Conservation (phyloP, 352 stramenopile species). For the Globisporangium sylvaticum region DNA sequence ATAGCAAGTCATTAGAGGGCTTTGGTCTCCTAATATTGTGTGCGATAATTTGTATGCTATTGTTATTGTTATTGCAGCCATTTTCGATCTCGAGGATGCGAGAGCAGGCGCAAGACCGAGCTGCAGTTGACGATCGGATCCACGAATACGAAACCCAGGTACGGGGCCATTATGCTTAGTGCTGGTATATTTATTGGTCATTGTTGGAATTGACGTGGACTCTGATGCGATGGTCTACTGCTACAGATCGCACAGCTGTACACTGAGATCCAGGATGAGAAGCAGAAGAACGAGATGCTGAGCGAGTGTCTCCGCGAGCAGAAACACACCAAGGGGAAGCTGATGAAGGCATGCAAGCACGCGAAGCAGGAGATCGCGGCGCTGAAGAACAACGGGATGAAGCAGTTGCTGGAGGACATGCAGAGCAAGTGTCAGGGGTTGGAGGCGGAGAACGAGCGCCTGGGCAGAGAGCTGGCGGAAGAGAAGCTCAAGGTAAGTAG, state of each 20-base stretch:
- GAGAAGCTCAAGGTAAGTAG: slow-evolving; percentile 32
- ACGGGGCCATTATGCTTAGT: too few species aligned
- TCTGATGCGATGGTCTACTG: not conserved
- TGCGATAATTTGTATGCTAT: too few species aligned
- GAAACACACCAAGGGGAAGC: slow-evolving; percentile 63
- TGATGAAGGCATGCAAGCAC: slow-evolving; percentile 71
- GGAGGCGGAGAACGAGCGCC: slow-evolving; percentile 40
- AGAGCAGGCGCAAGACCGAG: slow-evolving; percentile 22
- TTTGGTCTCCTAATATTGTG: too few species aligned
- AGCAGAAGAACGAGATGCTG: slow-evolving; percentile 67
- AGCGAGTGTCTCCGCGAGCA: slow-evolving; percentile 59
- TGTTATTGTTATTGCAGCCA: slow-evolving; percentile 22
- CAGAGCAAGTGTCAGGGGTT: slow-evolving; percentile 45
- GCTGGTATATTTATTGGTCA: too few species aligned
- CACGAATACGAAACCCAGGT: slow-evolving; percentile 77
- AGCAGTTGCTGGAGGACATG: slow-evolving; percentile 66
- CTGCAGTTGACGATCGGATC: slow-evolving; percentile 39
- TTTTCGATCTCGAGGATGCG: slow-evolving; percentile 40
- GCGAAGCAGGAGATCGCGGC: slow-evolving; percentile 57
- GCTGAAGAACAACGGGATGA: slow-evolving; percentile 54
- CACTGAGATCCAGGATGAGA: slow-evolving; percentile 64
- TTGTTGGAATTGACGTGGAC: slow-evolving; percentile 4
- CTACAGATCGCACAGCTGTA: slow-evolving; percentile 57
- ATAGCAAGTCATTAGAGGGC: too few species aligned
- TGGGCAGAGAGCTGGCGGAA: slow-evolving; percentile 32